Base-by-base conservation (phyloP, 2,329 filamentous ascomycete species). In the Plenodomus biglobosus region DNA sequence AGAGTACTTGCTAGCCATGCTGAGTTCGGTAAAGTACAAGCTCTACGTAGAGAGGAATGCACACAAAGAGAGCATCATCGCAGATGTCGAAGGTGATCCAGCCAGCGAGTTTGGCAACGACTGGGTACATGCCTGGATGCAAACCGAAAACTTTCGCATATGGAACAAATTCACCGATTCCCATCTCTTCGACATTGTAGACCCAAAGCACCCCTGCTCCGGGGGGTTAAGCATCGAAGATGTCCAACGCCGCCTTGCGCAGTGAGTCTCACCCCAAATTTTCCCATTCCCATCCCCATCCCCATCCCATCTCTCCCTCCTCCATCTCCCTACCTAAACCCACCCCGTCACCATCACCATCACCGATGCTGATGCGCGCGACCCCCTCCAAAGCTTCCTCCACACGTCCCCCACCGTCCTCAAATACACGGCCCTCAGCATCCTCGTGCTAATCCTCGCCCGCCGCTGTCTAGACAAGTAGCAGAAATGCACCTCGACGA, bases 401-500 rank as follows among this genome's bases (percentile, higher is more conserved):
- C 8, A 32, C 27, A 3, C 13, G 3, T 32, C 27, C 27, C 27
- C 27, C 3, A 11, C 27, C 27, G 11, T 11, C 22, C 5, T 24
- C 22, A 24, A 5, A 5, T 24, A 24, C 22, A 11, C 22, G 11
- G 11, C 22, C 5, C 22, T 24, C 5, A 24, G 22, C 42, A 44
- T 68, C 45, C 68, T 65, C 64, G 65, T 70, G 56, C 68, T 70
- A 59, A 70, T 70, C 39, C 42, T 70, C 40, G 65, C 68, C 50
- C 69, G 65, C 62, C n/a, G n/a, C n/a, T 65, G 66, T 49, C 44
- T 68, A 69, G 66, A 58, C 94, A 97, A 73, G 89, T 99, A 41
- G 88, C 92, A 58, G 92, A 97, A 52, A 80, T 97, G 40, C 92
- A 97, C 68, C 80, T 97, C 1, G 94, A 99, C 68, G 94, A 97